Evolutionary conservation across 805 yeast species (phyloP).

Genomic region (Jamesozyma piceae): DNA sequence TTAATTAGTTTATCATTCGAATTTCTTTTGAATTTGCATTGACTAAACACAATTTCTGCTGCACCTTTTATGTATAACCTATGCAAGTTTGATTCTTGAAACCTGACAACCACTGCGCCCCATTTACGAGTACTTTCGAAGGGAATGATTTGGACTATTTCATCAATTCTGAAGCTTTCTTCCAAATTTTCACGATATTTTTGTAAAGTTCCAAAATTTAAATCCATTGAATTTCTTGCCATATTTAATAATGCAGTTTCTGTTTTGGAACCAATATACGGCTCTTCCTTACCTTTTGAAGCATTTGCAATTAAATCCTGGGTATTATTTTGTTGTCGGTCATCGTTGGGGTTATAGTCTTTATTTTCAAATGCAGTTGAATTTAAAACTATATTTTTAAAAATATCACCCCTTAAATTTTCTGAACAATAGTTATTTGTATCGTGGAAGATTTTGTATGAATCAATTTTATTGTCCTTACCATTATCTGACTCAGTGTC

Average conservation of each 20-base stretch:
- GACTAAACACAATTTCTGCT: slow-evolving; percentile 69
- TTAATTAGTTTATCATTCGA: slow-evolving; percentile 25
- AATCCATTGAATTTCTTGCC: slow-evolving; percentile 48
- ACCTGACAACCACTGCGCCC: slow-evolving; percentile 68
- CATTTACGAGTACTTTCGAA: slow-evolving; percentile 90
- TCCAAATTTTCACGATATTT: slow-evolving; percentile 33
- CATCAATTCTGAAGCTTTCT: slow-evolving; percentile 24
- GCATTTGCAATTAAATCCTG: slow-evolving; percentile 11
- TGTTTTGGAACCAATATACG: slow-evolving; percentile 85
- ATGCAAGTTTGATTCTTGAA: slow-evolving; percentile 32
- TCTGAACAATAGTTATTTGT: slow-evolving; percentile 8
- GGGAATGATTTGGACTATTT: slow-evolving; percentile 66
- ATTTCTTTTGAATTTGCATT: slow-evolving; percentile 39
- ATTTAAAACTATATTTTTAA: slow-evolving; percentile 62
- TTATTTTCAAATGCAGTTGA: slow-evolving; percentile 83
- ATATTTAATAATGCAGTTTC: slow-evolving; percentile 77
- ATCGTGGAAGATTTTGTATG: slow-evolving; percentile 6
- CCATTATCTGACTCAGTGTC: slow-evolving; percentile 30
- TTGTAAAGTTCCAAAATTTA: slow-evolving; percentile 35
- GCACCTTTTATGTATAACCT: slow-evolving; percentile 85
- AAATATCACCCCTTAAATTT: slow-evolving; percentile 20
- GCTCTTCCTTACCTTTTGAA: slow-evolving; percentile 35
- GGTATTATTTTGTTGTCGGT: slow-evolving; percentile 2
- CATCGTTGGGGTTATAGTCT: slow-evolving; percentile 9
- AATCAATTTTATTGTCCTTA: slow-evolving; percentile 1